Base-by-base conservation (phyloP, 371 early-diverging fungal genomes). In the Rhizopus stolonifer region DNA sequence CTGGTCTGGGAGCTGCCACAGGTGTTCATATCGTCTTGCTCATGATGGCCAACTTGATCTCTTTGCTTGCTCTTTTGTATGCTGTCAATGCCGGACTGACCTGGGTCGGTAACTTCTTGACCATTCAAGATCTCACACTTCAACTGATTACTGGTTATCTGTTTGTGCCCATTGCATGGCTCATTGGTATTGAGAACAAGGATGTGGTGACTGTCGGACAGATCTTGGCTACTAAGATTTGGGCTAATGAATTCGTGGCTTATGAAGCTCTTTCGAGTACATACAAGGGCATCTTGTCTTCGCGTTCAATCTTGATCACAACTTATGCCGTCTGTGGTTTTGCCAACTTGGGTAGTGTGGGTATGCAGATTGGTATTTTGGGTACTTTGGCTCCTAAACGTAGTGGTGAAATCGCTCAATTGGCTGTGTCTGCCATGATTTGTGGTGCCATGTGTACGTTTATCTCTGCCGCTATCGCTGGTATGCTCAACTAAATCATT, bases 241-340 rank as follows among this genome's bases (percentile, higher is more conserved):
- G 93, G 69, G 80, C 87, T 49, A 95, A 94, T 76, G 95, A 95
- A 79, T 93, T 95, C 65, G 89, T 88, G 15, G 95, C 95, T 14
- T 95, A 89, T 67, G 40, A 62, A 9, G 52, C 60, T 36, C 70
- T 88, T 58, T 61, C 76, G 0, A 59, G 64, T 19, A 56, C 36
- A 1, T 70, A 54, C 31, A 49, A 25, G 15, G 64, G 49, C 23
- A 31, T 52, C 0, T 52, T 86, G 29, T 55, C 74, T 19, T 34
- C 56, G 1, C 83, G 88, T 18, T 74, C 84, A 0, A 44, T 59
- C 5, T 26, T 84, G 22, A 72, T 91, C 46, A 73, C 82, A 1
- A 84, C 88, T 23, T 92, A 91, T 60, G 88, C 92, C 13, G 83
- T 93, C 52, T 92, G 92, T 63, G 92, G 92, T 18, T 95, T 95